phyloP scores from a whole-genome alignment of 495 filamentous ascomycete genomes.

The Lophiotrema nucula region DNA sequence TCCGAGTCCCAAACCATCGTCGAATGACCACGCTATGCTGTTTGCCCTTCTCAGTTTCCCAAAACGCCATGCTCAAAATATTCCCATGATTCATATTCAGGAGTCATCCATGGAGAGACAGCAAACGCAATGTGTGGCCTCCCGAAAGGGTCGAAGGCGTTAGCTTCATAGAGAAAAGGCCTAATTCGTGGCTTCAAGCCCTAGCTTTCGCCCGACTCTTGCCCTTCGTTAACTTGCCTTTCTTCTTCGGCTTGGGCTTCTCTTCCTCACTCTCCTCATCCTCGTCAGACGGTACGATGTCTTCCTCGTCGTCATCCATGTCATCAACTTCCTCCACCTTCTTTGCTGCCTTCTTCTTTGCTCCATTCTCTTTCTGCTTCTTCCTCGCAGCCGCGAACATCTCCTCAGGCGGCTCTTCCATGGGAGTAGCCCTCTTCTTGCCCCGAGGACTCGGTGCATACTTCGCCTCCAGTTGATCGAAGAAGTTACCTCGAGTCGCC shows the following conservation, averaged over 20 bases:
- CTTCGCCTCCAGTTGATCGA: slow-evolving; percentile 70
- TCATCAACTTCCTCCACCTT: neutral
- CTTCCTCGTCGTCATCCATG: neutral
- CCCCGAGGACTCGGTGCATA: slow-evolving; percentile 56
- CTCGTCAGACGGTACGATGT: neutral
- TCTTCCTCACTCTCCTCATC: slow-evolving; percentile 2
- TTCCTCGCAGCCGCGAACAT: slow-evolving; percentile 57
- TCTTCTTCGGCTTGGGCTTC: neutral
- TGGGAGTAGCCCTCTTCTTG: slow-evolving; percentile 49
- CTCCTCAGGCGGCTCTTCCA: slow-evolving; percentile 64
- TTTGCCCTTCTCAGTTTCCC: too few species aligned
- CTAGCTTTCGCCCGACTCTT: neutral
- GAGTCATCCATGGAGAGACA: too few species aligned
- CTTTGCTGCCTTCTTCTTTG: neutral
- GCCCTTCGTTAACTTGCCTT: neutral
- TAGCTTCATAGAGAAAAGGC: too few species aligned
- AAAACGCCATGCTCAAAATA: too few species aligned
- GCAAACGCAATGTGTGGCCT: too few species aligned
- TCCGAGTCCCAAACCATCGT: too few species aligned
- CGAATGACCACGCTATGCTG: too few species aligned
- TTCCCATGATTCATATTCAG: too few species aligned
- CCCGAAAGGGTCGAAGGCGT: too few species aligned
- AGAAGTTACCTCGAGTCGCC: slow-evolving; percentile 53
- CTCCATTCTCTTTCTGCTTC: slow-evolving; percentile 48
- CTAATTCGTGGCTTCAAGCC: too few species aligned